phyloP scores from a whole-genome alignment of 495 filamentous ascomycete genomes.

The Podospora didyma region DNA sequence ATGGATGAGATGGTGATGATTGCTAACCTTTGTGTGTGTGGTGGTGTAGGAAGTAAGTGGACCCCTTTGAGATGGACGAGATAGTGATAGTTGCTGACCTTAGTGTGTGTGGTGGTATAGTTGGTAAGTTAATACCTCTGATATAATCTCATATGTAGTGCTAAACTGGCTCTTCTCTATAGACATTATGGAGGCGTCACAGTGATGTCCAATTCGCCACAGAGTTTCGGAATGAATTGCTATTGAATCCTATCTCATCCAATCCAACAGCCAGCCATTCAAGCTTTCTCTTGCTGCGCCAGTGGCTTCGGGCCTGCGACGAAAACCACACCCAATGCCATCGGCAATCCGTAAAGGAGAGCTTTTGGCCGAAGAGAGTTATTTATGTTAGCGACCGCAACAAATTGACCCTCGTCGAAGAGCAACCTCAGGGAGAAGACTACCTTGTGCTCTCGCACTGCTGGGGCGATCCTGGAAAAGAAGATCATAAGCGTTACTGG shows the following conservation, averaged over 20 bases:
- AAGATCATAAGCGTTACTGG: background rate
- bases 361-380: slow-evolving; percentile 9
- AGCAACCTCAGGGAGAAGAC: slow-evolving; percentile 1
- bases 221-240: background rate
- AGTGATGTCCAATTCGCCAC: background rate
- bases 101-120: slow-evolving; percentile 3
- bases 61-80: slow-evolving; percentile 1
- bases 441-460: slow-evolving; percentile 12
- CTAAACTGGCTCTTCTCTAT: background rate
- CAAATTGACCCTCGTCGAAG: slow-evolving; percentile 8
- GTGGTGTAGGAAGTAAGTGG: slow-evolving; percentile 3
- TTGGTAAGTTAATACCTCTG: background rate
- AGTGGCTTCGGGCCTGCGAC: slow-evolving; percentile 8
- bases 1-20: slow-evolving; percentile 4
- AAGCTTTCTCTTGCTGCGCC: background rate
- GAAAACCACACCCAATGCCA: background rate
- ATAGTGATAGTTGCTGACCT: slow-evolving; percentile 1
- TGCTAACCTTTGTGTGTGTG: slow-evolving; percentile 2
- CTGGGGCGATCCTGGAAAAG: slow-evolving; percentile 2
- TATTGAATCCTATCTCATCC: slow-evolving; percentile 2
- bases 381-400: slow-evolving; percentile 1
- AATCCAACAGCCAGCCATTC: background rate
- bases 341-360: background rate
- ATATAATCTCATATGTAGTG: too few relatives aligned
- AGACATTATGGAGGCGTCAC: background rate